These are phyloP conservation scores for Fusarium mangiferae DNA, from an alignment of 2,329 filamentous ascomycete species.

Conservation along the genomic window DNA sequence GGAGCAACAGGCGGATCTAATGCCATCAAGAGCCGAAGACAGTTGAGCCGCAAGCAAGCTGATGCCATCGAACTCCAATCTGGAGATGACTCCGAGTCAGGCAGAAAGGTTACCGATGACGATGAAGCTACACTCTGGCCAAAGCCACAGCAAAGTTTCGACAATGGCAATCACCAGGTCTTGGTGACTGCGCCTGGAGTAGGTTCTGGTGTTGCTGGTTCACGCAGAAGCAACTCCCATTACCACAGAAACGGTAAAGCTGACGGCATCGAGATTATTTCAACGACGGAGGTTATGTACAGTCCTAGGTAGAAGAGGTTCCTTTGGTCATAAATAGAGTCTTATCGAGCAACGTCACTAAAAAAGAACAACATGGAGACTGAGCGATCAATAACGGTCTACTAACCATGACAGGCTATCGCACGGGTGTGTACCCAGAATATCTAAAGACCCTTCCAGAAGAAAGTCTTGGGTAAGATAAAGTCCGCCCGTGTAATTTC, in stretches of 20 bases:
- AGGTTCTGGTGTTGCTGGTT: neutral
- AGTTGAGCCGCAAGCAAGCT: conserved; percentile 31
- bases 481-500: conserved; percentile 21
- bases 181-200: conserved; percentile 7
- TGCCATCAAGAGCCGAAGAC: conserved; percentile 14
- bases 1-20: conserved; percentile 14
- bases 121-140: conserved; percentile 36
- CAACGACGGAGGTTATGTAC: conserved; percentile 26
- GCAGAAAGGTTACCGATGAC: conserved; percentile 23
- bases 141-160: neutral
- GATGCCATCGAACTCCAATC: conserved; percentile 40
- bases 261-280: conserved; percentile 31
- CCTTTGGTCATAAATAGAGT: neutral
- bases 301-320: conserved; percentile 11
- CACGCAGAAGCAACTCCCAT: neutral
- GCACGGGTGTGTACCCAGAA: neutral
- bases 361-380: accelerated
- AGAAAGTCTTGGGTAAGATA: conserved; percentile 4
- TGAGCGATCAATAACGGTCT: neutral
- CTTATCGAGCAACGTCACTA: neutral
- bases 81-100: conserved; percentile 32
- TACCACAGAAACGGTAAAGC: neutral
- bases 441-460: conserved; percentile 23
- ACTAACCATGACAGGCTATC: neutral
- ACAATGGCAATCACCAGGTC: conserved; percentile 10